phyloP scores from a whole-genome alignment of 2,329 filamentous ascomycete species.

The Coniochaeta sp. region DNA sequence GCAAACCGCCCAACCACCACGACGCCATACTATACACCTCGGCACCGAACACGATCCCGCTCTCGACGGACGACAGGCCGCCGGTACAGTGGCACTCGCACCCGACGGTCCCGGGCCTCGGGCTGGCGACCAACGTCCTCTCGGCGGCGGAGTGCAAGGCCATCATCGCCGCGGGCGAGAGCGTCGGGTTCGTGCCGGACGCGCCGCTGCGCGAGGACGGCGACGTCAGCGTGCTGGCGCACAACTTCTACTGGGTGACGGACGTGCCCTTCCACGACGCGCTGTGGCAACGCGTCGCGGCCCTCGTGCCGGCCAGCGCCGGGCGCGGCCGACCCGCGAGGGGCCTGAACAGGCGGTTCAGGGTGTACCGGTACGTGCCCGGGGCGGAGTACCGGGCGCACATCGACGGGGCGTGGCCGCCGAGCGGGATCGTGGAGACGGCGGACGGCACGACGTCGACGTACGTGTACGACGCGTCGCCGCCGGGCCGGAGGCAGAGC shows the following conservation, averaged over 20 bases:
- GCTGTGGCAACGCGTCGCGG: constrained; percentile 54
- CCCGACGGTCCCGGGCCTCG: constrained; percentile 54
- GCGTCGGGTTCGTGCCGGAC: constrained; percentile 59
- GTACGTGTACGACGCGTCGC: constrained; percentile 63
- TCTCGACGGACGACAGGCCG: constrained; percentile 35
- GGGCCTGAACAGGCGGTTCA: constrained; percentile 62
- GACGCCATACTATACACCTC: constrained; percentile 59
- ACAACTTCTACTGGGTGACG: constrained; percentile 69
- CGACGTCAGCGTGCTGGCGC: constrained; percentile 57
- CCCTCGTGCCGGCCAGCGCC: constrained; percentile 48
- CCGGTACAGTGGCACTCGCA: constrained; percentile 50
- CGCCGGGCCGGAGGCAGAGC: constrained; percentile 24
- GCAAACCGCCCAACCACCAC: constrained; percentile 63
- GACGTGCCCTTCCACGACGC: constrained; percentile 55
- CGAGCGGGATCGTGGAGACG: constrained; percentile 57
- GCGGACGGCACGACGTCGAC: constrained; percentile 44
- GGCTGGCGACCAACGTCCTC: constrained; percentile 53
- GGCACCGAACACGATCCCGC: constrained; percentile 44
- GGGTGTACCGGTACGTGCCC: constrained; percentile 66
- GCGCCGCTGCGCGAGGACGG: constrained; percentile 59
- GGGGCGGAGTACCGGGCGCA: constrained; percentile 66
- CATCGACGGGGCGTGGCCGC: constrained; percentile 67
- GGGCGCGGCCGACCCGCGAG: constrained; percentile 50
- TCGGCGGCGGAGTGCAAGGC: constrained; percentile 54
- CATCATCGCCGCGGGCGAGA: constrained; percentile 61